phyloP scores from a whole-genome alignment of 768 basidiomycete genomes.

The Boletus subcaerulescens region DNA sequence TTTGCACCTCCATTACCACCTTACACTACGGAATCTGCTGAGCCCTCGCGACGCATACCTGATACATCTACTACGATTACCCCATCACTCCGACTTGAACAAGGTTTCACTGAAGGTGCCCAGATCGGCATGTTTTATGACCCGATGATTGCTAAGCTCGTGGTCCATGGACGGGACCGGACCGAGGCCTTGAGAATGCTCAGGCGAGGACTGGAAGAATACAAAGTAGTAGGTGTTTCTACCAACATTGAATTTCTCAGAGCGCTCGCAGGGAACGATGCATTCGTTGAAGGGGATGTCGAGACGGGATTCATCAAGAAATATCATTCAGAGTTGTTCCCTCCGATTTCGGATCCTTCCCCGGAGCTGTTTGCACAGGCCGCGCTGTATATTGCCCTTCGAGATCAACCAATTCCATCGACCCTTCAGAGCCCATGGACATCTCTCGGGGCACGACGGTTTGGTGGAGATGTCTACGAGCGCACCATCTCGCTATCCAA shows the following conservation, averaged over 20 bases:
- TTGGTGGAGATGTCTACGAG: conserved; percentile 70
- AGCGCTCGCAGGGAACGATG: conserved; percentile 68
- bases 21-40: conserved; percentile 24
- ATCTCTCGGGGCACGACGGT: conserved; percentile 67
- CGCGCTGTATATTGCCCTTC: conserved; percentile 70
- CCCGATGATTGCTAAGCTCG: conserved; percentile 89
- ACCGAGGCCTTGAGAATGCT: conserved; percentile 81
- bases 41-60: conserved; percentile 22
- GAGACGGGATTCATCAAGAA: conserved; percentile 96
- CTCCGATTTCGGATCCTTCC: conserved; percentile 53
- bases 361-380: conserved; percentile 72
- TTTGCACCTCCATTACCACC: conserved; percentile 52
- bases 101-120: conserved; percentile 79
- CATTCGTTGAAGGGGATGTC: conserved; percentile 76
- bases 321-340: conserved; percentile 81
- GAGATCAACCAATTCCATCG: conserved; percentile 46
- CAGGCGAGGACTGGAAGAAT: conserved; percentile 78
- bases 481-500: conserved; percentile 60
- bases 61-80: conserved; percentile 30
- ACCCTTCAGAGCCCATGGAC: conserved; percentile 58
- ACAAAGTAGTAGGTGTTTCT: conserved; percentile 85
- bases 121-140: conserved; percentile 89
- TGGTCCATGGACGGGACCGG: conserved; percentile 83
- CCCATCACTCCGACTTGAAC: conserved; percentile 80
- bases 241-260: conserved; percentile 91